Evolutionary conservation across 805 yeast species (phyloP), one percentile per base, ranked within the genome.

Genomic region (Maudiozyma saulgeensis): DNA sequence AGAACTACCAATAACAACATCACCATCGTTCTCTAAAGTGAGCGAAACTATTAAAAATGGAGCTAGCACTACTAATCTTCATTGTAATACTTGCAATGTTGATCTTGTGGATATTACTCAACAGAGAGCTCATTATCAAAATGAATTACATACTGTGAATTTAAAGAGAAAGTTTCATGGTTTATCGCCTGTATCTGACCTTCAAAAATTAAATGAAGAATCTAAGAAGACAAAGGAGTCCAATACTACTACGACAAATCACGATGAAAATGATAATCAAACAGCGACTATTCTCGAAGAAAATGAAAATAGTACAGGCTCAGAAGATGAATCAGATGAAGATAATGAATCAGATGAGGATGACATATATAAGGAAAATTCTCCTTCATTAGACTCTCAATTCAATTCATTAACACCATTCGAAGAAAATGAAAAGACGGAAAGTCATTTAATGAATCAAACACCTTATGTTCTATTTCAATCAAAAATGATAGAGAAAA

Each of bases 401-500:
- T 34, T 13, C n/a, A 6, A 35, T n/a, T 35, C 16, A n/a, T 15
- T 35, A 4, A 15, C 16, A 35, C 38, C 38, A 15, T n/a, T 32
- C 6, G 21, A 28, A 1, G 35, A 19, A 11, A 9, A 28, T 16
- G 15, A 67, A 60, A 35, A 15, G 18, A 35, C n/a, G 15, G 18
- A 74, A 37, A 76, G 83, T 58, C 79, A 74, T 58, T 59, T 84
- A 52, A 79, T 83, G 49, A 81, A 91, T 0, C 78, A 80, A 56
- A 81, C 95, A 0, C 89, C 96, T 0, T 78, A 68, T 47, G 73
- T 87, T 1, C 68, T 78, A 41, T 82, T 83, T 61, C 71, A 75
- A 50, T 78, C 87, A 0, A 50, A 66, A 0, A 48, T 71, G 3
- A 50, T 83, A 15, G 73, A 77, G 0, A 58, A 66, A 0, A 67